phyloP scores from a whole-genome alignment of 108 stramenopile genomes.

The Nitzschia putrida region DNA sequence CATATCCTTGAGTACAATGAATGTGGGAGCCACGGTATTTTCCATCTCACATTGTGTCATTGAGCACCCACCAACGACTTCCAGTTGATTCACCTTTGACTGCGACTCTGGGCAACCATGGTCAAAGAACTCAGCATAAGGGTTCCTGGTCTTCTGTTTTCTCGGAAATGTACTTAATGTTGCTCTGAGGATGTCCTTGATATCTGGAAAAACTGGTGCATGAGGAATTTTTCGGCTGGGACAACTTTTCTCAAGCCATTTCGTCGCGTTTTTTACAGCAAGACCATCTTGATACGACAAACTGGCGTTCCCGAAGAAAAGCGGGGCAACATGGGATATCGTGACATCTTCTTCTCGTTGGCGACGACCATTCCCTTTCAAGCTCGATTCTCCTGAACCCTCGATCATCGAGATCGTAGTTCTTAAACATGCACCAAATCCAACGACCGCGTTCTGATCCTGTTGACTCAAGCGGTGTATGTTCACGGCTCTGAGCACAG shows the following conservation, averaged over 20 bases:
- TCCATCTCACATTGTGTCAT: constrained; percentile 17
- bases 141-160: constrained; percentile 43
- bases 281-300: not conserved
- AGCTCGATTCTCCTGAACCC: constrained; percentile 15
- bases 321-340: not conserved
- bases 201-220: too few species aligned
- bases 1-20: constrained; percentile 23
- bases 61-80: constrained; percentile 7
- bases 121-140: constrained; percentile 87
- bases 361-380: not conserved
- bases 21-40: not conserved
- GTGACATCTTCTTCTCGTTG: too few species aligned
- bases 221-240: not conserved
- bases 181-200: too few species aligned
- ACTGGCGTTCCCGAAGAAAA: not conserved
- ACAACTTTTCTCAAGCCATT: constrained; percentile 1
- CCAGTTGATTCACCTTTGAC: too few species aligned
- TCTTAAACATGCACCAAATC: constrained; percentile 68
- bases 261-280: not conserved
- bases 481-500: constrained; percentile 66
- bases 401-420: constrained; percentile 53
- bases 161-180: too few species aligned
- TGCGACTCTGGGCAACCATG: constrained; percentile 35
- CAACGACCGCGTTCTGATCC: not conserved
- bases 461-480: constrained; percentile 47